Conservation (phyloP, 2,329 filamentous ascomycete species). For the Epichloe brachyelytri region DNA sequence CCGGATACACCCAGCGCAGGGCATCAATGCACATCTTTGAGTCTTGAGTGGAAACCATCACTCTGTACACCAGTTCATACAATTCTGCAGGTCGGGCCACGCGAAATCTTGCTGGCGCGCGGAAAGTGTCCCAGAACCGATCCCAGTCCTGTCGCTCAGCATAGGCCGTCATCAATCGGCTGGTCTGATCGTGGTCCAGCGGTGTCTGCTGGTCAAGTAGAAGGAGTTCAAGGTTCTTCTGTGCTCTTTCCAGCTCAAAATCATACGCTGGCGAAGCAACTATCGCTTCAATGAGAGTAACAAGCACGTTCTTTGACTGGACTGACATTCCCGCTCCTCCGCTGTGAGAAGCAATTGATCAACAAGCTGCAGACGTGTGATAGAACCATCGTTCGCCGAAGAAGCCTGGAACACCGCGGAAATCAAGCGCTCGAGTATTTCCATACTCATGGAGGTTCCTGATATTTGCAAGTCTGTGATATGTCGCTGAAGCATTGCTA, state of each 20-base stretch:
- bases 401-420: conserved; percentile 22
- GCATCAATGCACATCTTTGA: conserved; percentile 31
- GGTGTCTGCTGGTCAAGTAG: conserved; percentile 24
- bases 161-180: conserved; percentile 33
- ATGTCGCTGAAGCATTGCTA: conserved; percentile 14
- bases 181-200: conserved; percentile 26
- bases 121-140: conserved; percentile 49
- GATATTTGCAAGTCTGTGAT: conserved; percentile 27
- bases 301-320: conserved; percentile 34
- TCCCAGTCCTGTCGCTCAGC: conserved; percentile 36
- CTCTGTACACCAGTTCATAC: conserved; percentile 41
- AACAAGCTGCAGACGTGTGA: conserved; percentile 24
- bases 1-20: conserved; percentile 40
- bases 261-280: conserved; percentile 19
- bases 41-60: conserved; percentile 32
- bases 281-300: conserved; percentile 30
- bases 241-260: conserved; percentile 24
- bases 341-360: conserved; percentile 32
- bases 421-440: conserved; percentile 25
- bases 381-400: conserved; percentile 10
- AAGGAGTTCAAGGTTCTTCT: conserved; percentile 32
- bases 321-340: conserved; percentile 30
- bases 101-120: conserved; percentile 36
- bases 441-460: conserved; percentile 22
- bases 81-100: conserved; percentile 35